Evolutionary conservation across 2,329 filamentous ascomycete species (phyloP).

Genomic region (Talaromyces sp.): DNA sequence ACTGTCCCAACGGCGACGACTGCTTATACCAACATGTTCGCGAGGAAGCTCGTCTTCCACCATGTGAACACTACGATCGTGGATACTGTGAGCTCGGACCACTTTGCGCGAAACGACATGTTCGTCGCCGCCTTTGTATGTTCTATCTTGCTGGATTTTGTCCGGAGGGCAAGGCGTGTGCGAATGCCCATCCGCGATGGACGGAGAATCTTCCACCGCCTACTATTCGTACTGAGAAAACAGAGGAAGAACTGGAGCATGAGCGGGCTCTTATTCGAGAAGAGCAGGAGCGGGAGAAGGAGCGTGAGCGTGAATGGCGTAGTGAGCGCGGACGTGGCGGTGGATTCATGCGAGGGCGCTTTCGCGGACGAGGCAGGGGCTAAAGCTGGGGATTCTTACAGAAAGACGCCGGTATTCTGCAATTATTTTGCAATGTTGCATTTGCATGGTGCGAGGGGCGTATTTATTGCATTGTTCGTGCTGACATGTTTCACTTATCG

Average conservation of each 20-base stretch:
- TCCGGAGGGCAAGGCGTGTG: slow-evolving; percentile 76
- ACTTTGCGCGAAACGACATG: slow-evolving; percentile 83
- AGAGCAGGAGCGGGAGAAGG: slow-evolving; percentile 60
- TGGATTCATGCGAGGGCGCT: slow-evolving; percentile 47
- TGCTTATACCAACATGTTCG: slow-evolving; percentile 92
- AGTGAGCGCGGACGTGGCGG: slow-evolving; percentile 55
- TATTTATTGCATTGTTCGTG: not conserved
- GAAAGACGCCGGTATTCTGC: not conserved
- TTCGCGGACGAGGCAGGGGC: slow-evolving; percentile 52
- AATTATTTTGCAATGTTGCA: not conserved
- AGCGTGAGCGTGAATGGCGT: slow-evolving; percentile 57
- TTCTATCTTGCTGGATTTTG: slow-evolving; percentile 96
- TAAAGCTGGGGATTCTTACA: slow-evolving; percentile 12
- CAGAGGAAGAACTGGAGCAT: slow-evolving; percentile 67
- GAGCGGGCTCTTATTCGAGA: slow-evolving; percentile 60
- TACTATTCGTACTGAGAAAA: slow-evolving; percentile 68
- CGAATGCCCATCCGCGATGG: slow-evolving; percentile 81
- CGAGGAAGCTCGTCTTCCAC: slow-evolving; percentile 74
- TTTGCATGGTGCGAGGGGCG: not conserved
- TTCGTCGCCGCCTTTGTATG: slow-evolving; percentile 75
- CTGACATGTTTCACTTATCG: not conserved
- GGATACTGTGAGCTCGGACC: slow-evolving; percentile 94
- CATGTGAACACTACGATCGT: slow-evolving; percentile 88
- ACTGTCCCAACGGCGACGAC: slow-evolving; percentile 95
- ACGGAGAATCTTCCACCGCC: slow-evolving; percentile 64